Conservation (phyloP, 169 alveolate species). For the Eimeria praecox region DNA sequence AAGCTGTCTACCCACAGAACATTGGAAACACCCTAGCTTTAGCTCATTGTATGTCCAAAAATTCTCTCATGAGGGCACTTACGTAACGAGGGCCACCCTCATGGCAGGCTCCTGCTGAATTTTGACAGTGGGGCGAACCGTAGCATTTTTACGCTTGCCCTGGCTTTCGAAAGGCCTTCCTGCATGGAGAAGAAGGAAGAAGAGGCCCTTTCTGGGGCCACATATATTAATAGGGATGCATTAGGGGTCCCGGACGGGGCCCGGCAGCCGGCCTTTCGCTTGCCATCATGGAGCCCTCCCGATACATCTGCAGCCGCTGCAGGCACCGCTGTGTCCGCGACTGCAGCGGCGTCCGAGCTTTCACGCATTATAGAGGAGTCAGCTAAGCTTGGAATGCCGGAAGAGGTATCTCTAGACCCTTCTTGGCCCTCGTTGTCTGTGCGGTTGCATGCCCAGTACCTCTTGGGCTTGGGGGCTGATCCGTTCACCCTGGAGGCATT, state of each 20-base stretch:
- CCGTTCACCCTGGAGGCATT: constrained; percentile 74
- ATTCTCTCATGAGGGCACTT: neutral
- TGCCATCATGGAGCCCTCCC: constrained; percentile 39
- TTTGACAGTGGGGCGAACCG: neutral
- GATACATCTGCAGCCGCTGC: constrained; percentile 22
- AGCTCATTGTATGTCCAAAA: neutral
- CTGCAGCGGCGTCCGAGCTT: constrained; percentile 11
- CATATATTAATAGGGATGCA: neutral
- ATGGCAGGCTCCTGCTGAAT: neutral
- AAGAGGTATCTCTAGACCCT: neutral
- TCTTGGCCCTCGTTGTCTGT: neutral
- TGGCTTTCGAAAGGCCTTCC: neutral
- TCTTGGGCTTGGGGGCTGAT: constrained; percentile 68
- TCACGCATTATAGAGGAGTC: neutral
- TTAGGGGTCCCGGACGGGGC: neutral
- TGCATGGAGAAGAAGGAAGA: neutral
- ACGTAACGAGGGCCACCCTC: neutral
- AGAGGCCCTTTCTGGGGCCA: neutral
- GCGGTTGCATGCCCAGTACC: constrained; percentile 61
- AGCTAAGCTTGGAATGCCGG: neutral
- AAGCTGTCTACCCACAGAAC: neutral
- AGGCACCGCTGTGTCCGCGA: neutral
- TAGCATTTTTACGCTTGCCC: neutral
- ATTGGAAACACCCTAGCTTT: neutral
- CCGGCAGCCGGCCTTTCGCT: neutral